A percentile compares a stretch with the other conserved stretches of the same genome.
These are phyloP conservation scores for Pulveroboletus sp. DNA, from an alignment of 768 basidiomycete genomes.

Conservation along the genomic window DNA sequence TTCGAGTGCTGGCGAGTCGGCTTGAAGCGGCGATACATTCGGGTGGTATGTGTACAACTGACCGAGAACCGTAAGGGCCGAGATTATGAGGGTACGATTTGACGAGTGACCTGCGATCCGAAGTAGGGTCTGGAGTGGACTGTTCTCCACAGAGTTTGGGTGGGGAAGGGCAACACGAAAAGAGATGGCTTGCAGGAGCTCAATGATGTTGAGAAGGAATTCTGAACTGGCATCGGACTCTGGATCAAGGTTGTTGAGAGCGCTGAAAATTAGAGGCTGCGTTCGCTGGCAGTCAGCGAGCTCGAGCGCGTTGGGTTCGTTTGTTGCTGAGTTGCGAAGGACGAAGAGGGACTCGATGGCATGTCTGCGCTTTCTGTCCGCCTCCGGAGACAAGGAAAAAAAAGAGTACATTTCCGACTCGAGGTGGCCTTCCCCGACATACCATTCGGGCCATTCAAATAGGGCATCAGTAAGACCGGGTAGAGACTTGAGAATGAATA, in stretches of 20 bases:
- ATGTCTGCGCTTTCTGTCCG: slow-evolving; percentile 56
- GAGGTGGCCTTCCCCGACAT: slow-evolving; percentile 57
- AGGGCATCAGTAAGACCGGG: slow-evolving; percentile 80
- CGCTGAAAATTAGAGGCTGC: slow-evolving; percentile 58
- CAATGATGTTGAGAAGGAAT: slow-evolving; percentile 65
- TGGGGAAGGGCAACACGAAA: slow-evolving; percentile 36
- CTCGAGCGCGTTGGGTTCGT: slow-evolving; percentile 61
- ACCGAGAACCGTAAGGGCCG: slow-evolving; percentile 56
- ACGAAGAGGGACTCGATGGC: slow-evolving; percentile 85
- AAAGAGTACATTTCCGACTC: slow-evolving; percentile 40
- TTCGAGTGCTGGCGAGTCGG: slow-evolving; percentile 55
- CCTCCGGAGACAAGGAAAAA: slow-evolving; percentile 52
- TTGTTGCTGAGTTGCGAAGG: slow-evolving; percentile 78
- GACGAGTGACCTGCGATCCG: slow-evolving; percentile 51
- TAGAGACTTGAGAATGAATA: slow-evolving; percentile 64
- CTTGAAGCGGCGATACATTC: slow-evolving; percentile 50
- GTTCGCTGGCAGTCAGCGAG: slow-evolving; percentile 57
- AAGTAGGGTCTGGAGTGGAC: slow-evolving; percentile 55
- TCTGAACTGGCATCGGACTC: slow-evolving; percentile 66
- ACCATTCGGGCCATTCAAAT: slow-evolving; percentile 88
- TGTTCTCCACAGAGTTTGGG: slow-evolving; percentile 35
- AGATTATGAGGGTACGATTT: slow-evolving; percentile 74
- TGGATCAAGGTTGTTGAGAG: slow-evolving; percentile 57
- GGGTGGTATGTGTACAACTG: slow-evolving; percentile 56
- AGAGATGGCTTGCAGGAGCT: slow-evolving; percentile 64